Evolutionary conservation across 306 rosid genomes (phyloP).

Genomic region (Alnus rubra): DNA sequence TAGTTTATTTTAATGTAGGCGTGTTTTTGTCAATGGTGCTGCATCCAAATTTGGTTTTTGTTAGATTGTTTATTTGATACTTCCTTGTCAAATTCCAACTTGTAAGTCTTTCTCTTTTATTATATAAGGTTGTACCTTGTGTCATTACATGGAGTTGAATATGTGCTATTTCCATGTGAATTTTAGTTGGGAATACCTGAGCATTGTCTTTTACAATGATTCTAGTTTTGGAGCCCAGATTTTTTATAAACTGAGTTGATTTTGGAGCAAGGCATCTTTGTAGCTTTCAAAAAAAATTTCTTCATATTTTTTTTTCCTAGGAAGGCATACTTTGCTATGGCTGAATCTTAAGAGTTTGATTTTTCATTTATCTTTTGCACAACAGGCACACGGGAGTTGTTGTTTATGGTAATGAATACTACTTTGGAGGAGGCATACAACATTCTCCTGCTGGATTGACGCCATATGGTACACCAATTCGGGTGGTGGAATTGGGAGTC

Average conservation of each 20-base stretch:
- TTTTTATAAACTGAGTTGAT: background rate
- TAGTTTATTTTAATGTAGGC: background rate
- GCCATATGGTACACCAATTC: slow-evolving; percentile 81
- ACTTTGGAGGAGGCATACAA: slow-evolving; percentile 95
- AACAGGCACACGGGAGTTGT: slow-evolving; percentile 92
- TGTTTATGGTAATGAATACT: slow-evolving; percentile 87
- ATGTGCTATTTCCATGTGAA: too few species aligned
- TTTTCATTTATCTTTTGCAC: background rate
- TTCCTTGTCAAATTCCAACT: background rate
- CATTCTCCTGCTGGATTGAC: slow-evolving; percentile 68
- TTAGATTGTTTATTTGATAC: background rate
- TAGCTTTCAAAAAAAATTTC: background rate
- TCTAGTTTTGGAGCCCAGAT: too few species aligned
- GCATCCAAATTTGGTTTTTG: background rate
- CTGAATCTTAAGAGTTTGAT: background rate
- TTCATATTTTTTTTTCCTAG: too few species aligned
- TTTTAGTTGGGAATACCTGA: background rate
- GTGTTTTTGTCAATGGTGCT: background rate
- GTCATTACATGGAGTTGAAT: background rate
- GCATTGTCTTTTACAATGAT: background rate
- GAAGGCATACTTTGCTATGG: background rate
- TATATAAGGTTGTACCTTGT: background rate
- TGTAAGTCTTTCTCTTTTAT: background rate
- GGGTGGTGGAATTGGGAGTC: slow-evolving; percentile 70
- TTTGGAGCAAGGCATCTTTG: background rate